Conservation (phyloP, 2,329 filamentous ascomycete species). For the Microcyclosporella mali region DNA sequence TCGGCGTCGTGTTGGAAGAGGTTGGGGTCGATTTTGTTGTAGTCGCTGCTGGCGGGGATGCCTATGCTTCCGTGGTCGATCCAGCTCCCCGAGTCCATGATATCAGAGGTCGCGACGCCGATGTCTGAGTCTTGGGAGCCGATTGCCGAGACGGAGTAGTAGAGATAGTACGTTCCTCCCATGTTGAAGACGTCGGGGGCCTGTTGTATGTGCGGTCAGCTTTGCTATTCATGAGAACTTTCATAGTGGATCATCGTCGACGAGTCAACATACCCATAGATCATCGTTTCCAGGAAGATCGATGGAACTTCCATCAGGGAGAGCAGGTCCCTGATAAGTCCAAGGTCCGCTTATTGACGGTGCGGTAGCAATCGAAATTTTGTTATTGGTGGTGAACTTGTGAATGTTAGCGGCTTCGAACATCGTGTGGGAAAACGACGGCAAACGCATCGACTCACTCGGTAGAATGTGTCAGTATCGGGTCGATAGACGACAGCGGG, state of each 20-base stretch:
- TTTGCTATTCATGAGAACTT: no score
- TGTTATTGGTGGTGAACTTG: constrained; percentile 47
- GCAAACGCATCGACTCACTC: constrained; percentile 13
- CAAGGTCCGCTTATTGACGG: constrained; percentile 45
- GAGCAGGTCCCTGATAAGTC: constrained; percentile 42
- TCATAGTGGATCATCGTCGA: neutral
- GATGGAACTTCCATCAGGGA: constrained; percentile 44
- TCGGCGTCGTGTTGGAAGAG: constrained; percentile 37
- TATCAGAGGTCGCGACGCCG: constrained; percentile 48
- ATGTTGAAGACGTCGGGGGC: constrained; percentile 58
- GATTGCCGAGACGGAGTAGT: constrained; percentile 58
- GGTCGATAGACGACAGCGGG: constrained; percentile 16
- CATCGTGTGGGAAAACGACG: constrained; percentile 27
- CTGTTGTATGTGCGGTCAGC: no score
- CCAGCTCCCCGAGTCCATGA: constrained; percentile 52
- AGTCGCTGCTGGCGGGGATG: constrained; percentile 35
- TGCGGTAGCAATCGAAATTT: constrained; percentile 44
- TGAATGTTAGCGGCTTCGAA: constrained; percentile 34
- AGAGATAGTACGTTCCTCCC: constrained; percentile 54
- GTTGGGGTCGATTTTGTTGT: constrained; percentile 47
- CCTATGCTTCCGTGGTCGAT: constrained; percentile 57
- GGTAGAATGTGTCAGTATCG: constrained; percentile 38
- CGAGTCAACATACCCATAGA: constrained; percentile 37
- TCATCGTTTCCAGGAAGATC: constrained; percentile 42
- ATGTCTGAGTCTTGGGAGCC: constrained; percentile 57